These are phyloP conservation scores for Trametes polyzona DNA, from an alignment of 1,284 basidiomycete genomes.

Conservation along the genomic window DNA sequence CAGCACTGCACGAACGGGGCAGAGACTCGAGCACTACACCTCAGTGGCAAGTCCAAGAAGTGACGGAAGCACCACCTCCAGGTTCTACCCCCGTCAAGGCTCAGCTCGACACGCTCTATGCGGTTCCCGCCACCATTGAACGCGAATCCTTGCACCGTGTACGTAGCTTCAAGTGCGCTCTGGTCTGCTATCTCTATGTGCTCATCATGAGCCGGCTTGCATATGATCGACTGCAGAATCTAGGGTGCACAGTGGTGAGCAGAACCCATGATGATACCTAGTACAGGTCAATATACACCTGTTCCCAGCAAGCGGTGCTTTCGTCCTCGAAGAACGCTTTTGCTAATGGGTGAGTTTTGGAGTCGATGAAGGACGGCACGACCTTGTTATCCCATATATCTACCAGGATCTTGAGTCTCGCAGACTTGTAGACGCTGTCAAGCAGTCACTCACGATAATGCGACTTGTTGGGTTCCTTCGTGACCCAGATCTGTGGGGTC, in stretches of 20 bases:
- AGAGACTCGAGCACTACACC: conserved; percentile 4
- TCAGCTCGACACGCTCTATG: conserved; percentile 30
- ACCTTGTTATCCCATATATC: conserved; percentile 33
- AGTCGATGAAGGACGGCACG: conserved; percentile 29
- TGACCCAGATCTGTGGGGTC: conserved; percentile 22
- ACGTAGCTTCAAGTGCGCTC: conserved; percentile 5
- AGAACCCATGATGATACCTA: background rate
- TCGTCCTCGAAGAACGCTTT: conserved; percentile 24
- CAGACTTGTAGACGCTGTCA: no score
- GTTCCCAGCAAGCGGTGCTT: conserved; percentile 29
- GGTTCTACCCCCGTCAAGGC: conserved; percentile 28
- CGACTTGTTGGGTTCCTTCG: conserved; percentile 26
- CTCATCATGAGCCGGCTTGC: conserved; percentile 29
- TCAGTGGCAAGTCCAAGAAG: conserved; percentile 22
- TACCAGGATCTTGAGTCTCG: background rate
- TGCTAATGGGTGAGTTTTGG: conserved; percentile 26
- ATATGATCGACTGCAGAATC: conserved; percentile 30
- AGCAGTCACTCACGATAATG: conserved; percentile 24
- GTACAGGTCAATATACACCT: conserved; percentile 8
- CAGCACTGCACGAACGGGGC: background rate
- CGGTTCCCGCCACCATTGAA: conserved; percentile 28
- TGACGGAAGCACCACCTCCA: conserved; percentile 31
- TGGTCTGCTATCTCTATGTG: conserved; percentile 7
- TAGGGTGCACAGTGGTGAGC: background rate
- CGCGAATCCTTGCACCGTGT: conserved; percentile 27